These are phyloP conservation scores for Spergularia bocconei DNA, from an alignment of 148 eudicot species.

Conservation along the genomic window DNA sequence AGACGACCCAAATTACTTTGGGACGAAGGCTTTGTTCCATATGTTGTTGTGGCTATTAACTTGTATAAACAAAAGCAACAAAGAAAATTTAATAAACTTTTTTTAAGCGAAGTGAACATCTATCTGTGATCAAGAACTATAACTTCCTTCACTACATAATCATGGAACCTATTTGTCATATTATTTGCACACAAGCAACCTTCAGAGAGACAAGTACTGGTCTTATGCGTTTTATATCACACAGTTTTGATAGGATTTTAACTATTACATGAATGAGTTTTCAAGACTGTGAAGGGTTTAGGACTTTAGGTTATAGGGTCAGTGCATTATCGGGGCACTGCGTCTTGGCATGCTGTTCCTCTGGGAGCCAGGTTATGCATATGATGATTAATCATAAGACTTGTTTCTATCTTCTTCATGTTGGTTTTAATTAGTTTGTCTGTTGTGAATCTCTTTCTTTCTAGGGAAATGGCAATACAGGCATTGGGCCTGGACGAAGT, in stretches of 20 bases:
- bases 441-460: constrained; percentile 6
- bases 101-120: no score
- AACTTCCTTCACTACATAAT: not conserved
- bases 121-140: no score
- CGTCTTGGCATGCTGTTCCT: not conserved
- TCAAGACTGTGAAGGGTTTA: not conserved
- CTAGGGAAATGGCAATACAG: constrained; percentile 85
- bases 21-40: no score
- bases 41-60: no score
- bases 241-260: not conserved
- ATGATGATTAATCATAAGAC: not conserved
- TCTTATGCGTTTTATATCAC: not conserved
- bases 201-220: no score
- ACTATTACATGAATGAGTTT: not conserved
- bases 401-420: not conserved
- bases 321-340: not conserved
- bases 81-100: no score
- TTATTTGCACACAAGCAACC: not conserved
- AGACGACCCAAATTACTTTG: no score
- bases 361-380: not conserved
- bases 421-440: not conserved
- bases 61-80: no score
- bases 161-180: not conserved
- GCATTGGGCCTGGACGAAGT: constrained; percentile 82
- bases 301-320: not conserved